Evolutionary conservation across 2,329 filamentous ascomycete species (phyloP), one percentile per base, ranked within the genome.

Genomic region (Emmonsiellopsis sp.): DNA sequence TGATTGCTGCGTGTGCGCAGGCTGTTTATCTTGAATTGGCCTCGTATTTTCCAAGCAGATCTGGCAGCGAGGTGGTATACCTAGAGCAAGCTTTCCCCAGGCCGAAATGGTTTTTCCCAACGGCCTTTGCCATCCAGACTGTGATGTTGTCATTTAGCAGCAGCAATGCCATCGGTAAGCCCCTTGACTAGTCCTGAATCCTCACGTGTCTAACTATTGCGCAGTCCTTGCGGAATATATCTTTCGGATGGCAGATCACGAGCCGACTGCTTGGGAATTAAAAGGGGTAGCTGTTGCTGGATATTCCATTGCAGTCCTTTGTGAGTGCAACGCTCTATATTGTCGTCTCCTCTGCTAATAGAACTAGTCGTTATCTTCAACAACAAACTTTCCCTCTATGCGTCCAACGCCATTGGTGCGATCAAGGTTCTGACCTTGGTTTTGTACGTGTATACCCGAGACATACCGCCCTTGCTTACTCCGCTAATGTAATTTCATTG

Each of bases 61-160:
- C 80, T 2, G 84, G 83, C 0, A 77, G 78, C 0, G 82, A 87
- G 60, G 83, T 84, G 0, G 83, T 84, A 0, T 87, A 85, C 58
- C 74, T 87, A 0, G 84, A 87, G 58, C 84, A 87, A 61, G 80
- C 82, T 0, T 87, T 78, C 57, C 83, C 83, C 1, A 74, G 81
- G 1, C 84, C 84, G 0, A 77, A 74, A 52, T 84, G 81, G 61
- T 75, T 87, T 55, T 80, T 87, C 48, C 82, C 83, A 0, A 80
- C 80, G 0, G 73, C 81, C 0, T 87, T 84, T 62, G 84, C 84
- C 0, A 77, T 85, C 2, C 80, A 84, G 61, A 76, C 77, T 0
- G 80, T 86, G 1, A 64, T 84, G 1, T 68, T 87, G 3, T 85
- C 83, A 0, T 87, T 86, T 57, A 81, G 79, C 57, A 84, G 81